phyloP scores from a whole-genome alignment of 495 filamentous ascomycete species.

The Penicillium psychrofluorescens region DNA sequence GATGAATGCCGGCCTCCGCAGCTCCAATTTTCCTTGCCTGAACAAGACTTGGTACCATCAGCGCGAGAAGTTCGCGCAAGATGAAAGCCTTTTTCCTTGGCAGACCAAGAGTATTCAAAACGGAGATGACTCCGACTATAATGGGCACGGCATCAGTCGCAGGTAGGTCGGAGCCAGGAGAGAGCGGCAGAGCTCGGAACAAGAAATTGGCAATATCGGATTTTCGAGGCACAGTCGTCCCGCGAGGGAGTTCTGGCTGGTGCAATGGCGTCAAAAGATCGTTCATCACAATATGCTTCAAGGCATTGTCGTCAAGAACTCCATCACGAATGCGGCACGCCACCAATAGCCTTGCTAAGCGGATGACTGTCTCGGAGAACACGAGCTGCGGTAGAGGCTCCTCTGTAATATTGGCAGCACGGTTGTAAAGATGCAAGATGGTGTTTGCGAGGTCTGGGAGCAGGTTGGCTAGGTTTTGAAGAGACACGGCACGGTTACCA shows the following conservation, averaged over 20 bases:
- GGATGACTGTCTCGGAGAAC: conserved; percentile 73
- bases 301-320: conserved; percentile 54
- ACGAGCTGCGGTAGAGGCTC: conserved; percentile 76
- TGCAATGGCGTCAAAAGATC: conserved; percentile 32
- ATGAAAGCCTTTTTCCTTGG: conserved; percentile 84
- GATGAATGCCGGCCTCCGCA: conserved; percentile 91
- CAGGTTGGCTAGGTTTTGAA: conserved; percentile 55
- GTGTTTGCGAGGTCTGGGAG: conserved; percentile 72
- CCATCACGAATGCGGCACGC: conserved; percentile 64
- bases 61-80: conserved; percentile 72
- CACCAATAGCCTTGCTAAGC: conserved; percentile 67
- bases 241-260: conserved; percentile 36
- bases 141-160: conserved; percentile 67
- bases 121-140: conserved; percentile 77
- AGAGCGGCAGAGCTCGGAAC: conserved; percentile 64
- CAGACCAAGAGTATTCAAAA: conserved; percentile 67
- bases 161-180: conserved; percentile 49
- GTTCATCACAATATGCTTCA: conserved; percentile 61
- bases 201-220: conserved; percentile 63
- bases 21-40: conserved; percentile 88
- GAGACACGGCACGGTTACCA: conserved; percentile 46
- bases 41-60: conserved; percentile 77
- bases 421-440: conserved; percentile 74
- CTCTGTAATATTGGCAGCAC: conserved; percentile 64
- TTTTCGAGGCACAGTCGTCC: conserved; percentile 38